Evolutionary conservation across 1,284 basidiomycete genomes (phyloP).

Genomic region (Cutaneotrichosporon cutaneum): DNA sequence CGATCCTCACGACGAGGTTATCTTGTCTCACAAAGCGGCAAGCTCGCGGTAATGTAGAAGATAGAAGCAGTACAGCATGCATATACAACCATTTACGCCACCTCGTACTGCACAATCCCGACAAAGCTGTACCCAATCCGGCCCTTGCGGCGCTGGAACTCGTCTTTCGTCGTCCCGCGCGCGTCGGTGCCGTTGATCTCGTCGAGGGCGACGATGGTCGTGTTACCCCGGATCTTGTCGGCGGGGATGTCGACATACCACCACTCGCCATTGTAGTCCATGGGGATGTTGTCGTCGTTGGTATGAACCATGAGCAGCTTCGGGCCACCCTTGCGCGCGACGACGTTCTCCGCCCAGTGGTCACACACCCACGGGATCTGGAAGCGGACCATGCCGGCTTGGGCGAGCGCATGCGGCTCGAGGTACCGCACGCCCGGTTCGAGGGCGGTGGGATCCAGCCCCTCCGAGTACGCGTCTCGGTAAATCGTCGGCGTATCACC

Average conservation of each 20-base stretch:
- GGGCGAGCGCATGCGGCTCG: background rate
- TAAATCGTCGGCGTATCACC: background rate
- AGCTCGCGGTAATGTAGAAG: too few species aligned
- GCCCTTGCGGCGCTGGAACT: constrained; percentile 3
- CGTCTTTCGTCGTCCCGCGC: constrained; percentile 7
- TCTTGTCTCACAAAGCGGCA: too few species aligned
- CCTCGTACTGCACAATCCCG: background rate
- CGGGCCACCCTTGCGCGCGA: background rate
- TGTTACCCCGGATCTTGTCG: background rate
- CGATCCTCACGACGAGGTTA: too few species aligned
- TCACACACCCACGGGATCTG: constrained; percentile 12
- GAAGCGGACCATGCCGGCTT: constrained; percentile 10
- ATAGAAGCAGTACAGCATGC: background rate
- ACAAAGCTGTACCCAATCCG: background rate
- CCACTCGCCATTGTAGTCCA: constrained; percentile 7
- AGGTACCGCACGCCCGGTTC: constrained; percentile 9
- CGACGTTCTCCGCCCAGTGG: constrained; percentile 10
- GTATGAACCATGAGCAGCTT: background rate
- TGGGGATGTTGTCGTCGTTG: background rate
- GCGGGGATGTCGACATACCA: constrained; percentile 4
- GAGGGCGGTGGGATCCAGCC: background rate
- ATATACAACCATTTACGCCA: background rate
- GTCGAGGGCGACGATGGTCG: background rate
- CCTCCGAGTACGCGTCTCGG: constrained; percentile 3
- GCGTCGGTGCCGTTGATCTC: background rate